Conservation (phyloP, 1,139 yeast genomes). For the Suhomyces ambrosiae region DNA sequence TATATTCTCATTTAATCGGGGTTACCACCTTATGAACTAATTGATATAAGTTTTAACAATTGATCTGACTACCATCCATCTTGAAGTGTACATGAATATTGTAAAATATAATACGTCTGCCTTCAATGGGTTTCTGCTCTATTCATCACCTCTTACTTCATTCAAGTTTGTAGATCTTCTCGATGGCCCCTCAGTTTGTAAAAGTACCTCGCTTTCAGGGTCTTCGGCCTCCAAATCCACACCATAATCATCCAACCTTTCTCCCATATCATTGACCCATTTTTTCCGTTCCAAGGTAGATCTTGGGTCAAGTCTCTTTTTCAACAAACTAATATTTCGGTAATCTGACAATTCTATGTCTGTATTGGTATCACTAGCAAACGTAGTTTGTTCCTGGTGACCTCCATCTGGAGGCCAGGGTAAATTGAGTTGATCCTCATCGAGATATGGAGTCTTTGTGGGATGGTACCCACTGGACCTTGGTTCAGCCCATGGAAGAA, state of each 20-base stretch:
- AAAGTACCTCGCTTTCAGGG: conserved; percentile 6
- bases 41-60: too few species aligned
- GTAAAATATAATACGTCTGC: too few species aligned
- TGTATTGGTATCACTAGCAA: conserved; percentile 22
- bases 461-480: conserved; percentile 46
- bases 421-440: conserved; percentile 61
- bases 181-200: not conserved
- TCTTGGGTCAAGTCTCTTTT: conserved; percentile 26
- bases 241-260: conserved; percentile 78
- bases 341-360: conserved; percentile 18
- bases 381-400: conserved; percentile 34
- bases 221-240: conserved; percentile 75
- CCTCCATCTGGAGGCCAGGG: conserved; percentile 94
- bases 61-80: too few species aligned
- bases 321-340: conserved; percentile 12
- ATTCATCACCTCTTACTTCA: not conserved
- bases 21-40: too few species aligned
- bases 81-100: too few species aligned
- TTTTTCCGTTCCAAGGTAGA: conserved; percentile 37
- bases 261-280: conserved; percentile 85
- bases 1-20: too few species aligned
- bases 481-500: conserved; percentile 66
- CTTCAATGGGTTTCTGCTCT: not conserved
- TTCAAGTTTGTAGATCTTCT: not conserved
- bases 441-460: conserved; percentile 52